Evolutionary conservation across 2,329 filamentous ascomycete species (phyloP).

Genomic region (Pseudogymnoascus sp.): DNA sequence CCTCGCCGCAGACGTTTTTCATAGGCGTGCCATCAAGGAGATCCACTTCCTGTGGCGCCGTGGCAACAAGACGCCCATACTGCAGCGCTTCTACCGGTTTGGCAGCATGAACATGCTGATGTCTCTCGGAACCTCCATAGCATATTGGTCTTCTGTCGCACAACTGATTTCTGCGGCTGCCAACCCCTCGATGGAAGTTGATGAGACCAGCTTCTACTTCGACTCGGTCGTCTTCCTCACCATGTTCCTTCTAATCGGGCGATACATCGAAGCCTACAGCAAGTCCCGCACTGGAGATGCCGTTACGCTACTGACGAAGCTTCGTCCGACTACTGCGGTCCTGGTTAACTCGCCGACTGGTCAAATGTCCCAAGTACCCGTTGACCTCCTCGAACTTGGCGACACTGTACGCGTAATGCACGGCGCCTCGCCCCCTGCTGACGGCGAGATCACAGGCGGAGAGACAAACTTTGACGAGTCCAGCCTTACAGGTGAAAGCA

Average conservation of each 20-base stretch:
- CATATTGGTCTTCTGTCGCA: slow-evolving; percentile 71
- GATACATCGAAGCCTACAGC: slow-evolving; percentile 74
- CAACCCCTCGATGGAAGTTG: slow-evolving; percentile 39
- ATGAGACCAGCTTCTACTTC: slow-evolving; percentile 54
- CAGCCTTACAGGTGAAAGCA: slow-evolving; percentile 76
- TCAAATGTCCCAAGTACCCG: slow-evolving; percentile 18
- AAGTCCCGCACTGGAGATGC: slow-evolving; percentile 82
- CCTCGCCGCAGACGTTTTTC: slow-evolving; percentile 78
- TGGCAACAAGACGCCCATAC: slow-evolving; percentile 61
- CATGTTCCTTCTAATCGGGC: slow-evolving; percentile 66
- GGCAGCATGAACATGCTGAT: slow-evolving; percentile 92
- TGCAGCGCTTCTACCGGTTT: slow-evolving; percentile 76
- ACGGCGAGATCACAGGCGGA: slow-evolving; percentile 57
- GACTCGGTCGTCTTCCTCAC: slow-evolving; percentile 86
- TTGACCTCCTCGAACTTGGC: slow-evolving; percentile 53
- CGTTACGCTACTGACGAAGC: slow-evolving; percentile 64
- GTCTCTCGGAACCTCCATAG: slow-evolving; percentile 75
- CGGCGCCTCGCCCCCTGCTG: slow-evolving; percentile 76
- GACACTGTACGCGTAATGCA: slow-evolving; percentile 69
- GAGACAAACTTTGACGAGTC: slow-evolving; percentile 72
- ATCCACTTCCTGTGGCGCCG: slow-evolving; percentile 66
- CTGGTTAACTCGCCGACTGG: slow-evolving; percentile 39
- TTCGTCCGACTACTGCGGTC: slow-evolving; percentile 66
- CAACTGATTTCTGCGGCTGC: slow-evolving; percentile 52
- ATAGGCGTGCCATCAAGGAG: slow-evolving; percentile 71